Evolutionary conservation across 176 grass and related monocot genomes (phyloP).

Genomic region (Oryza punctata): DNA sequence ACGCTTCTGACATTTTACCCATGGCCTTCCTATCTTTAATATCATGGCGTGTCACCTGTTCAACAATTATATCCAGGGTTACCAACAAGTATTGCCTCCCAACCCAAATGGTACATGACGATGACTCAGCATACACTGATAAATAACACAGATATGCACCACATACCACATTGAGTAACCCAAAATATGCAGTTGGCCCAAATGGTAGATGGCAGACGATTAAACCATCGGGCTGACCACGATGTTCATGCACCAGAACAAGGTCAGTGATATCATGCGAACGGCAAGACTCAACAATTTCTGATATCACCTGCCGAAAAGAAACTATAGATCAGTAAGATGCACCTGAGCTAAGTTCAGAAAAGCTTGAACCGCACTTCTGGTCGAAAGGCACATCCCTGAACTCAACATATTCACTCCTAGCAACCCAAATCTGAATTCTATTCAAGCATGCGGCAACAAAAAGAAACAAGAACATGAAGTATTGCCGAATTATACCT

Average conservation of each 20-base stretch:
- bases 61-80: constrained; percentile 12
- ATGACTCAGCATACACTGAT: background rate
- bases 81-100: background rate
- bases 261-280: constrained; percentile 92
- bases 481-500: constrained; percentile 38
- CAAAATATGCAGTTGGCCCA: constrained; percentile 91
- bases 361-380: background rate
- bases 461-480: background rate
- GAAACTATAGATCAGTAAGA: background rate
- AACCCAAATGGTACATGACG: background rate
- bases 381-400: background rate
- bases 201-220: constrained; percentile 85
- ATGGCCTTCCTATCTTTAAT: constrained; percentile 91
- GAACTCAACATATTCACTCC: background rate
- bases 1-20: constrained; percentile 94
- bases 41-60: constrained; percentile 82
- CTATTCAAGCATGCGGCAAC: background rate
- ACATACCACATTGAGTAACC: constrained; percentile 95
- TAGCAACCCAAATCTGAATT: background rate
- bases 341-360: background rate
- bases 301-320: constrained; percentile 68
- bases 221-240: constrained; percentile 88
- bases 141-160: background rate
- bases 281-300: constrained; percentile 82
- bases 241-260: constrained; percentile 90